Evolutionary conservation across 2,329 filamentous ascomycete species (phyloP), one percentile per base, ranked within the genome.

Genomic region (Neonectria sp.): DNA sequence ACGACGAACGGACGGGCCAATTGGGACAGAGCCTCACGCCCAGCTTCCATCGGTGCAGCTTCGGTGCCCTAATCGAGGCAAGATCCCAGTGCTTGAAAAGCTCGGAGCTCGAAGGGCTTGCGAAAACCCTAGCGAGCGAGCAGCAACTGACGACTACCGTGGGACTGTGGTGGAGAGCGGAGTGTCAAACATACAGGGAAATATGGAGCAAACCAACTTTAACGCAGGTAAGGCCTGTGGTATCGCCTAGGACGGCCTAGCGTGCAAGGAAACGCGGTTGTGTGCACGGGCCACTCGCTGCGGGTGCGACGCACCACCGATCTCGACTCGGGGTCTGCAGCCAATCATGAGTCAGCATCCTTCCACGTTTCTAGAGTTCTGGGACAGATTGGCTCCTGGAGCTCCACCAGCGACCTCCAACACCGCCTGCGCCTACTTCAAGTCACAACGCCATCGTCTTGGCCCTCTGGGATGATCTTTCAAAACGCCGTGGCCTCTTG

Each of bases 341-440:
- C 73, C 69, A 75, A 72, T 75, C 5, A 68, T 2, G 43, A 0
- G 1, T 1, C 0, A 2, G 5, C 31, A 65, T 61, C 27, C 27
- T 60, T 40, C 68, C 73, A 75, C 72, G 73, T 75, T 72, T 61
- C 49, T 55, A 55, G 60, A 35, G 27, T 69, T 55, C 45, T 65
- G 62, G 59, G 61, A 45, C 45, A 75, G 71, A 75, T 75, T 75
- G 72, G 73, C 66, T 75, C 67, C 66, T 64, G 68, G 70, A 33
- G n/a, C n/a, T 15, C 33, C 53, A 21, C 31, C 31, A 6, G 31
- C 31, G 11, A 33, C 31, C 31, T 33, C 31, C 31, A 33, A 12
- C 31, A 33, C 3, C 31, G 13, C 25, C 27, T 55, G 21, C 27
- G n/a, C 25, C 60, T 48, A 55, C 40, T 9, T 27, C 46, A 29